These are phyloP conservation scores for Nasturtium officinale DNA, from an alignment of 345 rosid genomes.

Conservation along the genomic window DNA sequence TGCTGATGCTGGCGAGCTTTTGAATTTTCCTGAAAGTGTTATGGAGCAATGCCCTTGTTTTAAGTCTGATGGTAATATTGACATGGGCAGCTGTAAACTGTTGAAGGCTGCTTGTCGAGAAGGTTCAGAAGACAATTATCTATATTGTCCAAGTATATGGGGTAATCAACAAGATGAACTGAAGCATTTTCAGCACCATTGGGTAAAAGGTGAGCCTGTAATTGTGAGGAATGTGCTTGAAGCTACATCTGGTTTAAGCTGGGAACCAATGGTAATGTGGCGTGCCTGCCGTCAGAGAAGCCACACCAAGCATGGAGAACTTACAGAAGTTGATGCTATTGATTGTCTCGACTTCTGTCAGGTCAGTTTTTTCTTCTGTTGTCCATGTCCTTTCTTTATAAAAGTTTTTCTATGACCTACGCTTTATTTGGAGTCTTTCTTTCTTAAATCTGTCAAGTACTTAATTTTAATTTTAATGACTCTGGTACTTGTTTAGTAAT, in stretches of 20 bases:
- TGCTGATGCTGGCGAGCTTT: slow-evolving; percentile 12
- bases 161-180: slow-evolving; percentile 48
- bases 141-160: slow-evolving; percentile 60
- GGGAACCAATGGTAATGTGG: slow-evolving; percentile 88
- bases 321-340: slow-evolving; percentile 53
- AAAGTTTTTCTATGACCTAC: background rate
- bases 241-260: slow-evolving; percentile 66
- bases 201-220: slow-evolving; percentile 80
- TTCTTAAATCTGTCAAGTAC: background rate
- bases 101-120: slow-evolving; percentile 64
- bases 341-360: slow-evolving; percentile 64
- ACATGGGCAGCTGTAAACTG: slow-evolving; percentile 28
- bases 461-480: background rate
- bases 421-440: background rate
- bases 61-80: slow-evolving; percentile 44
- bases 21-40: slow-evolving; percentile 13
- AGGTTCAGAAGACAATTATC: slow-evolving; percentile 56
- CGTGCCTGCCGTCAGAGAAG: slow-evolving; percentile 63
- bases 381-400: background rate
- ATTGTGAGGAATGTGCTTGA: slow-evolving; percentile 63
- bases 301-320: slow-evolving; percentile 44
- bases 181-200: slow-evolving; percentile 75
- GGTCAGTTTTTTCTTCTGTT: slow-evolving; percentile 36
- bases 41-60: slow-evolving; percentile 51
- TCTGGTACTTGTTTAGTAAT: background rate